Evolutionary conservation across 805 yeast species (phyloP).

Genomic region (Saccharomyces eubayanus): DNA sequence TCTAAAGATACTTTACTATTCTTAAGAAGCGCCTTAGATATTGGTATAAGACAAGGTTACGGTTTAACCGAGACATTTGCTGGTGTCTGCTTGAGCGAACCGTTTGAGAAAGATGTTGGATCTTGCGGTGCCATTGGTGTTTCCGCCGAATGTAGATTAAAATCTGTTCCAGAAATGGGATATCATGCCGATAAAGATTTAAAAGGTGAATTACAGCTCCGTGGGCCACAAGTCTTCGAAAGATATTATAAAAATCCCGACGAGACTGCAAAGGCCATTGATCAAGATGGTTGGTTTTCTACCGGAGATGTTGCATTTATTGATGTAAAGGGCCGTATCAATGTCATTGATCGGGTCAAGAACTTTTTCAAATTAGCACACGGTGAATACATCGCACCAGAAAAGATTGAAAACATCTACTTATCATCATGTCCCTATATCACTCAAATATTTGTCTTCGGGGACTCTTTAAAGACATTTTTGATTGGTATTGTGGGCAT

Average conservation of each 20-base stretch:
- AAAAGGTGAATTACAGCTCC: conserved; percentile 52
- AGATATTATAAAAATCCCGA: conserved; percentile 49
- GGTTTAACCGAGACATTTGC: conserved; percentile 68
- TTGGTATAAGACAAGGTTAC: conserved; percentile 60
- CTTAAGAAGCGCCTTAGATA: conserved; percentile 51
- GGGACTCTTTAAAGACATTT: conserved; percentile 49
- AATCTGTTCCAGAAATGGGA: conserved; percentile 59
- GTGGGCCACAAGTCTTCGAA: conserved; percentile 57
- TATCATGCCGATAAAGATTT: conserved; percentile 37
- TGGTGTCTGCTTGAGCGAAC: conserved; percentile 42
- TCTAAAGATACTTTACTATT: conserved; percentile 53
- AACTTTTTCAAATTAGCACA: conserved; percentile 65
- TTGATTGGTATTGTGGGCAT: conserved; percentile 58
- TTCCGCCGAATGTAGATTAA: conserved; percentile 48
- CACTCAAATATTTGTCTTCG: conserved; percentile 52
- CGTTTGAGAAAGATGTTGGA: conserved; percentile 42
- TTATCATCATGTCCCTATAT: conserved; percentile 43
- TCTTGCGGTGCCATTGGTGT: conserved; percentile 53
- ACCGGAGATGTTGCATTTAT: conserved; percentile 61
- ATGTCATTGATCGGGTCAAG: conserved; percentile 66
- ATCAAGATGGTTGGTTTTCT: conserved; percentile 53
- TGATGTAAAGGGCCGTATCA: conserved; percentile 44
- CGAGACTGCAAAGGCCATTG: conserved; percentile 46
- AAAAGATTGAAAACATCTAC: conserved; percentile 60
- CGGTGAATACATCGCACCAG: conserved; percentile 69